These are phyloP conservation scores for Dipteronia sinensis DNA, from an alignment of 345 rosid species.

Conservation along the genomic window DNA sequence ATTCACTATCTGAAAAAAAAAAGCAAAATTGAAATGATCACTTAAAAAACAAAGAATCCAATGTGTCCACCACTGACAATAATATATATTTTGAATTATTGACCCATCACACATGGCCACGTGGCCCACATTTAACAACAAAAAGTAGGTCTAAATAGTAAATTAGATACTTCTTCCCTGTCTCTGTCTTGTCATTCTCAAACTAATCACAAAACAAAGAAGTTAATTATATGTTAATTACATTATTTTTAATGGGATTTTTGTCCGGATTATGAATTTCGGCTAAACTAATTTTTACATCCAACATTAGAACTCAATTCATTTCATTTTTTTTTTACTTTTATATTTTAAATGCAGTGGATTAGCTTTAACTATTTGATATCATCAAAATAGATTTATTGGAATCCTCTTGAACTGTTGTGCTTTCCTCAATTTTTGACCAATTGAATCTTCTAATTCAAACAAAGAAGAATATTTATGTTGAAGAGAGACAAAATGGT, in stretches of 20 bases:
- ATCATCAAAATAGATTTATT: too few species aligned
- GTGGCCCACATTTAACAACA: background rate
- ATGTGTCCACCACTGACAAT: constrained; percentile 1
- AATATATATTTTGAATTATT: background rate
- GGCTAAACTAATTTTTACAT: too few species aligned
- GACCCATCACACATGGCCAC: constrained; percentile 13
- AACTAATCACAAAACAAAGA: background rate
- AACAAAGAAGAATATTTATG: background rate
- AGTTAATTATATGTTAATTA: too few species aligned
- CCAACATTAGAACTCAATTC: too few species aligned
- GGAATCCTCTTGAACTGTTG: too few species aligned
- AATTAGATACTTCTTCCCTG: background rate
- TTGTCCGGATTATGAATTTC: too few species aligned
- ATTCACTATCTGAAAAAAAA: background rate
- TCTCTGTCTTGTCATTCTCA: background rate
- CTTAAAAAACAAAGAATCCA: constrained; percentile 16
- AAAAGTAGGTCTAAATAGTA: background rate
- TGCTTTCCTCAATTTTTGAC: background rate
- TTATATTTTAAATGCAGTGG: too few species aligned
- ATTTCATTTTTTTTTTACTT: too few species aligned
- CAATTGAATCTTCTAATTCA: background rate
- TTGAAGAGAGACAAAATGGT: background rate
- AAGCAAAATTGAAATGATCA: background rate
- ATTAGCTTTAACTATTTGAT: too few species aligned
- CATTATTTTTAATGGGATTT: background rate